A percentile compares a stretch with the other conserved stretches of the same genome.
Evolutionary conservation across 257 asterid species (phyloP).

Genomic region (Ballota nigra): DNA sequence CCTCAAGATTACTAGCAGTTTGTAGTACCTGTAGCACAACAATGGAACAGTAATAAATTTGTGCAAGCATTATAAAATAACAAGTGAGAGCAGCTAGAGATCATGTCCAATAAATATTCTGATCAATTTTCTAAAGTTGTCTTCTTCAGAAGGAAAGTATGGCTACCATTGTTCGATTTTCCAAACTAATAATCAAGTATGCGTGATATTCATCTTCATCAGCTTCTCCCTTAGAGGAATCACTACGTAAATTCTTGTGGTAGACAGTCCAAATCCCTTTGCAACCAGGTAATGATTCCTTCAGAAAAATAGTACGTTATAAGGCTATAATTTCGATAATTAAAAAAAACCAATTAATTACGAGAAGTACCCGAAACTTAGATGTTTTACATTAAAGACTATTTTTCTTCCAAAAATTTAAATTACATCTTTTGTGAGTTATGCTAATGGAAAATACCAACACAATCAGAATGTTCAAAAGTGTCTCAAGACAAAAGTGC

Average conservation of each 20-base stretch:
- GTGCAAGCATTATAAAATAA: slow-evolving; percentile 7
- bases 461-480: neutral
- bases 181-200: slow-evolving; percentile 89
- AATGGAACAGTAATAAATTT: slow-evolving; percentile 14
- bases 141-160: slow-evolving; percentile 18
- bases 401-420: neutral
- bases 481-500: neutral
- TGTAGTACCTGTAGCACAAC: slow-evolving; percentile 66
- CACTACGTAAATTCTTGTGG: slow-evolving; percentile 82
- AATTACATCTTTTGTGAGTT: neutral
- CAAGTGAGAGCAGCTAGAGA: neutral
- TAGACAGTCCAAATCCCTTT: slow-evolving; percentile 98
- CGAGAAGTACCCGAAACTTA: neutral
- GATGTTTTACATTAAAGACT: neutral
- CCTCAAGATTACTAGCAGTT: slow-evolving; percentile 96
- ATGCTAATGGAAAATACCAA: neutral
- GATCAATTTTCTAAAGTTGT: neutral
- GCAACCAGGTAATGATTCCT: slow-evolving; percentile 97
- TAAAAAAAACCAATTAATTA: neutral
- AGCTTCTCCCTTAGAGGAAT: slow-evolving; percentile 61
- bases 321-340: slow-evolving; percentile 10
- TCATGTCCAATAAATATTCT: neutral
- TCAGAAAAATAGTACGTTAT: slow-evolving; percentile 24
- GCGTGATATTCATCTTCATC: slow-evolving; percentile 99
- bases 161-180: slow-evolving; percentile 89